phyloP scores from a whole-genome alignment of 371 early-diverging fungal species.

The Syncephalastrum sp. region DNA sequence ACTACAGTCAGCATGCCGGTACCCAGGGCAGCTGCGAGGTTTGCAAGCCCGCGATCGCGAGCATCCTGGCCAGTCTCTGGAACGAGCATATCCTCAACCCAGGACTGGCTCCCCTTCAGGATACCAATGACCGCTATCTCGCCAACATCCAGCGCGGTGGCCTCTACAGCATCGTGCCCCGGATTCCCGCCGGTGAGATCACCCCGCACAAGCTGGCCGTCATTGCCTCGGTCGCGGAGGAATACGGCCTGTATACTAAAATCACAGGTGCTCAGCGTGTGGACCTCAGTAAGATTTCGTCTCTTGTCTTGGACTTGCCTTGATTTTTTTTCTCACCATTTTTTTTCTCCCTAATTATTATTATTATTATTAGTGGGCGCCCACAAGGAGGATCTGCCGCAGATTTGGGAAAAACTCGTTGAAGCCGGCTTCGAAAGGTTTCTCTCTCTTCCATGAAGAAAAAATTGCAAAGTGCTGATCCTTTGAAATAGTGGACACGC shows the following conservation, averaged over 20 bases:
- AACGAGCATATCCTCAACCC: constrained; percentile 65
- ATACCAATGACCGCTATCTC: constrained; percentile 71
- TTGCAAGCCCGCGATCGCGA: constrained; percentile 65
- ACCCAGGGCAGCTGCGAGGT: constrained; percentile 48
- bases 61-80: constrained; percentile 66
- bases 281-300: constrained; percentile 34
- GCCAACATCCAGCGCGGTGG: constrained; percentile 75
- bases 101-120: constrained; percentile 49
- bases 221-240: constrained; percentile 59
- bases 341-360: background rate
- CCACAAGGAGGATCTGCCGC: constrained; percentile 59
- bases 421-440: constrained; percentile 62
- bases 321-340: background rate
- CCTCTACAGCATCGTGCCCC: constrained; percentile 66
- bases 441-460: constrained; percentile 36
- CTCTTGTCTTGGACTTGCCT: background rate
- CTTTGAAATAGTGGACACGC: constrained; percentile 66
- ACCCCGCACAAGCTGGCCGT: constrained; percentile 64
- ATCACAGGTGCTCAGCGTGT: constrained; percentile 70
- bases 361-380: constrained; percentile 55
- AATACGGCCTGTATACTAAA: constrained; percentile 64
- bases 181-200: constrained; percentile 68
- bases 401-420: constrained; percentile 65
- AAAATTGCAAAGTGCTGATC: constrained; percentile 42
- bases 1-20: constrained; percentile 47